Conservation (phyloP, 805 yeast genomes). For the Hanseniaspora guilliermondii region DNA sequence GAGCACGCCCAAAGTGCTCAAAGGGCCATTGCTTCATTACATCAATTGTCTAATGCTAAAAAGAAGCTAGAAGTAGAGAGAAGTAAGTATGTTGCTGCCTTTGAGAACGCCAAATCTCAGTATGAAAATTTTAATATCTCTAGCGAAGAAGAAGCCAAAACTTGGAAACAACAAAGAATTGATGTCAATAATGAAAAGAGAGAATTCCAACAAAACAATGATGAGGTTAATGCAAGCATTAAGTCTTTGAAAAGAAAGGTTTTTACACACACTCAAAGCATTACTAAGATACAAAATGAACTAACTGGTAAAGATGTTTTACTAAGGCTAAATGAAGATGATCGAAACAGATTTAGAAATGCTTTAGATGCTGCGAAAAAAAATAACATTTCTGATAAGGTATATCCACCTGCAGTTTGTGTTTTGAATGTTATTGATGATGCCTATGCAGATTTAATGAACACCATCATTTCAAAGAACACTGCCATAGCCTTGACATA, state of each 20-base stretch:
- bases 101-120: neutral
- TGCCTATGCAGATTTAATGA: slow-evolving; percentile 43
- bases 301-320: slow-evolving; percentile 3
- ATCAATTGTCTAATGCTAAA: neutral
- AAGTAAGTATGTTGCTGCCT: neutral
- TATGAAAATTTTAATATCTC: neutral
- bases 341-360: slow-evolving; percentile 15
- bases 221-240: neutral
- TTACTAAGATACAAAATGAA: neutral
- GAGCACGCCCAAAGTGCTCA: neutral
- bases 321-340: slow-evolving; percentile 2
- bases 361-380: slow-evolving; percentile 23
- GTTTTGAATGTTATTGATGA: slow-evolving; percentile 44
- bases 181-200: neutral
- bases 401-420: slow-evolving; percentile 66
- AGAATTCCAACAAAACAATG: neutral
- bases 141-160: neutral
- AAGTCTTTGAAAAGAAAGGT: neutral
- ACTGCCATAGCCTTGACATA: slow-evolving; percentile 56
- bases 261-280: neutral
- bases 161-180: neutral
- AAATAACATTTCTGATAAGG: slow-evolving; percentile 27
- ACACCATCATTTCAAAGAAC: slow-evolving; percentile 40
- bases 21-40: neutral
- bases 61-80: neutral